Percentiles rank a stretch among this genome's conserved stretches.
These are phyloP conservation scores for Prunus armeniaca DNA, from an alignment of 306 rosid genomes.

Conservation along the genomic window DNA sequence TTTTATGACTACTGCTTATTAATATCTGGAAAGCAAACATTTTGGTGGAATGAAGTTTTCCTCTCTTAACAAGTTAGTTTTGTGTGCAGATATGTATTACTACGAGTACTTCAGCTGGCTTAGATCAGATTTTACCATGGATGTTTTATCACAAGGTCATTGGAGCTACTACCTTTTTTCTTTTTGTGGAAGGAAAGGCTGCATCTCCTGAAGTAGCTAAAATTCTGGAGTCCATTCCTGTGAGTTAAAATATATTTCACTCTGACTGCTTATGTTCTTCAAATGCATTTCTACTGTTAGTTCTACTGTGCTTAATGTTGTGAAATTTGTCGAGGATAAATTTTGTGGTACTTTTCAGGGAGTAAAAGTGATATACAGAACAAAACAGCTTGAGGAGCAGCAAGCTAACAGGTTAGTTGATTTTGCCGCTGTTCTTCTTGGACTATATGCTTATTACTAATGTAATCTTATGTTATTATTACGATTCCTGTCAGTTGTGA, in stretches of 20 bases:
- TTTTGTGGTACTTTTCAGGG: slow-evolving; percentile 54
- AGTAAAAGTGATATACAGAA: slow-evolving; percentile 87
- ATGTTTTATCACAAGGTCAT: slow-evolving; percentile 96
- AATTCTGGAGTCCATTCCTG: slow-evolving; percentile 82
- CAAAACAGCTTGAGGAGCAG: slow-evolving; percentile 85
- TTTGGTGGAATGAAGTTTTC: neutral
- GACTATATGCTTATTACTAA: neutral
- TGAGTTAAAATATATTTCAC: slow-evolving; percentile 40
- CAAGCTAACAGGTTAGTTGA: slow-evolving; percentile 78
- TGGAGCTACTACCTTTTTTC: slow-evolving; percentile 75
- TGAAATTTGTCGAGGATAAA: slow-evolving; percentile 3
- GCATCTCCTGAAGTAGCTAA: slow-evolving; percentile 76
- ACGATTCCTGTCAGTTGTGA: neutral
- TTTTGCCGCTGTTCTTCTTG: slow-evolving; percentile 18
- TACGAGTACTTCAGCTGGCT: slow-evolving; percentile 84
- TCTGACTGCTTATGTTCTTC: neutral
- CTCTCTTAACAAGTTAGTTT: neutral
- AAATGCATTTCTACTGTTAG: slow-evolving; percentile 15
- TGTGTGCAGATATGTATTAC: slow-evolving; percentile 75
- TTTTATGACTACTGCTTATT: neutral
- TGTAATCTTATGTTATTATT: neutral
- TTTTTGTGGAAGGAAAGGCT: slow-evolving; percentile 95
- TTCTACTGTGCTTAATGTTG: neutral
- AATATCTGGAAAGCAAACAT: neutral
- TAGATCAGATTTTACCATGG: slow-evolving; percentile 97